These are phyloP conservation scores for Lipomyces anomalus DNA, from an alignment of 805 yeast genomes.

Conservation along the genomic window DNA sequence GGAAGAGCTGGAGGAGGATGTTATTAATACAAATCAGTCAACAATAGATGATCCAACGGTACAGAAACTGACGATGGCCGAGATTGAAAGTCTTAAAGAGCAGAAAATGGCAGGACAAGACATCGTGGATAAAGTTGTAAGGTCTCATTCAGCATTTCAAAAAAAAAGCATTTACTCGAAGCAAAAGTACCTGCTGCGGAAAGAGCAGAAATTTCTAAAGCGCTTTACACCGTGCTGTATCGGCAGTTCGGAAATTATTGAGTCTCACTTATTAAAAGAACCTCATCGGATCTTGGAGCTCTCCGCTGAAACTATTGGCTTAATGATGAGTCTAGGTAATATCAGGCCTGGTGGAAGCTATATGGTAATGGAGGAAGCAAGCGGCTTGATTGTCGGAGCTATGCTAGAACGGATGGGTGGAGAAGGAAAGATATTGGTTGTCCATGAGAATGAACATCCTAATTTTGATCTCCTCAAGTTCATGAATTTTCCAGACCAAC, in stretches of 20 bases:
- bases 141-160: constrained; percentile 78
- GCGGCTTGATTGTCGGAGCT: constrained; percentile 80
- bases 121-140: constrained; percentile 75
- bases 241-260: constrained; percentile 63
- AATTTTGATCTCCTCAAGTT: constrained; percentile 65
- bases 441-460: constrained; percentile 92
- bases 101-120: constrained; percentile 58
- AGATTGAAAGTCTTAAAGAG: constrained; percentile 76
- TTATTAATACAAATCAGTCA: constrained; percentile 49
- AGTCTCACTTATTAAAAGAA: constrained; percentile 73
- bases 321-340: constrained; percentile 71
- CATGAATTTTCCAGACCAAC: constrained; percentile 51
- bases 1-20: constrained; percentile 44
- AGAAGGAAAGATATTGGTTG: constrained; percentile 60
- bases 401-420: constrained; percentile 82
- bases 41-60: constrained; percentile 60
- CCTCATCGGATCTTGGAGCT: constrained; percentile 65
- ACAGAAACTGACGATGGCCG: constrained; percentile 70
- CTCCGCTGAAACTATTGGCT: constrained; percentile 78
- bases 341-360: constrained; percentile 87
- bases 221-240: constrained; percentile 77
- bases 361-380: constrained; percentile 86
- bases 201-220: constrained; percentile 84
- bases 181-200: constrained; percentile 84
- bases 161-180: constrained; percentile 86